These are phyloP conservation scores for Magnaporthiopsis incrustans DNA, from an alignment of 2,329 filamentous ascomycete species.

Conservation along the genomic window DNA sequence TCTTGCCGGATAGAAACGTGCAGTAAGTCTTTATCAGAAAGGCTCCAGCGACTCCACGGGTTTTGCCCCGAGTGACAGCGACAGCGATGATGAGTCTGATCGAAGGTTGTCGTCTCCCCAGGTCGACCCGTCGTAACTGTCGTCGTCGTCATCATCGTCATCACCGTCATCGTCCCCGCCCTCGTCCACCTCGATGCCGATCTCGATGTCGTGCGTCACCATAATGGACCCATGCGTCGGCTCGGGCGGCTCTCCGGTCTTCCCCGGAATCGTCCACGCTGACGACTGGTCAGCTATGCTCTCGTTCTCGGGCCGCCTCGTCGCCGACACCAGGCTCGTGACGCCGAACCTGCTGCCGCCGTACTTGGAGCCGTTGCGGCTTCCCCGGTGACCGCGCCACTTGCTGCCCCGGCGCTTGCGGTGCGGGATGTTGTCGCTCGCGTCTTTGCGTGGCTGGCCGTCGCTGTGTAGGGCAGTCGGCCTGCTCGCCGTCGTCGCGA, in stretches of 20 bases:
- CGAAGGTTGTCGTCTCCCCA: too few species aligned
- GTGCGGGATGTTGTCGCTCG: too few species aligned
- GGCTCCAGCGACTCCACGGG: not conserved
- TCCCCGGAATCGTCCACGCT: not conserved
- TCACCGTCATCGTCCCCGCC: not conserved
- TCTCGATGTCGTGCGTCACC: constrained; percentile 6
- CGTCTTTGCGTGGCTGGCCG: not conserved
- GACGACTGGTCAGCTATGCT: not conserved
- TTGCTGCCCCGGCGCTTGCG: not conserved
- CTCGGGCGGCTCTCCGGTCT: not conserved
- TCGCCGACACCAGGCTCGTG: constrained; percentile 1
- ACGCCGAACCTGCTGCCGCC: constrained; percentile 4
- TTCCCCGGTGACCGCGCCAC: not conserved
- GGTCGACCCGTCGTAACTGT: not conserved
- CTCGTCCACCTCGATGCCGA: constrained; percentile 6
- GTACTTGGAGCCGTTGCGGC: not conserved
- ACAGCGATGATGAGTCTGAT: not conserved
- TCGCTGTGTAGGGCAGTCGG: not conserved
- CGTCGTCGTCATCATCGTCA: not conserved
- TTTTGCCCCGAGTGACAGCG: not conserved
- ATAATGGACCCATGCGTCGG: constrained; percentile 3
- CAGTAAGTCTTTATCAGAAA: not conserved
- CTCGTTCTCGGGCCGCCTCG: not conserved
- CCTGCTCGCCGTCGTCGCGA: not conserved
- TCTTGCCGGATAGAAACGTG: not conserved